Evolutionary conservation across 441 rosid genomes (phyloP), one percentile per base, ranked within the genome.

Genomic region (Bruguiera hainesii): DNA sequence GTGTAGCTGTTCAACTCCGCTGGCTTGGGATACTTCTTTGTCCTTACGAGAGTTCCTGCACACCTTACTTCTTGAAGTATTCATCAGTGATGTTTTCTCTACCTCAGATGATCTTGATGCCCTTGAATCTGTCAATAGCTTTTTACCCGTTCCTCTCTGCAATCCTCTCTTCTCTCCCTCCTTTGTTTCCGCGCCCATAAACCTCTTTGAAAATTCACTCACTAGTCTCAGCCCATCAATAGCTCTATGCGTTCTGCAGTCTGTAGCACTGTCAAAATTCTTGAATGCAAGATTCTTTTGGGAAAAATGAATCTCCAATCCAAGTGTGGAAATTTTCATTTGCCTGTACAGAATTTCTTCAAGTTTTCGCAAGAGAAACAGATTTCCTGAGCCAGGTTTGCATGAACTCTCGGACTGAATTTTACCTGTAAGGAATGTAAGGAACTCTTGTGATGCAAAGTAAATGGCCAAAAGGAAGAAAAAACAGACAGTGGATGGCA

Each of bases 1-100:
- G 1, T 65, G 56, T 25, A 81, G 26, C 60, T 72, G 63, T 49
- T 72, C 67, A 19, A 69, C 59, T 46, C 66, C 79, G 20, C 31
- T 16, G 0, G 28, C 60, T 72, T 46, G 61, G 10, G 70, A 30
- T 6, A 26, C 71, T 50, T 61, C 51, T 56, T 52, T 72, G 11
- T 60, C 73, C 52, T 26, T 39, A 20, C 3, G 1, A 56, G 65
- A 55, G 60, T 50, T 50, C 21, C 28, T 30, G 50, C 21, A 10
- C 15, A 15, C 26, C 16, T 64, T 33, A 3, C 62, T 23, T 29
- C 58, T 55, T 42, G 73, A 70, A 42, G 46, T 49, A 56, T 21
- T 55, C 49, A 35, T 52, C 25, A 51, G 29, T 18, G 7, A 42
- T 55, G 13, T 25, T 25, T 46, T 30, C 3, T 5, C 16, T 65